phyloP scores from a whole-genome alignment of 2,329 filamentous ascomycete species.

The Trichoderma sp. region DNA sequence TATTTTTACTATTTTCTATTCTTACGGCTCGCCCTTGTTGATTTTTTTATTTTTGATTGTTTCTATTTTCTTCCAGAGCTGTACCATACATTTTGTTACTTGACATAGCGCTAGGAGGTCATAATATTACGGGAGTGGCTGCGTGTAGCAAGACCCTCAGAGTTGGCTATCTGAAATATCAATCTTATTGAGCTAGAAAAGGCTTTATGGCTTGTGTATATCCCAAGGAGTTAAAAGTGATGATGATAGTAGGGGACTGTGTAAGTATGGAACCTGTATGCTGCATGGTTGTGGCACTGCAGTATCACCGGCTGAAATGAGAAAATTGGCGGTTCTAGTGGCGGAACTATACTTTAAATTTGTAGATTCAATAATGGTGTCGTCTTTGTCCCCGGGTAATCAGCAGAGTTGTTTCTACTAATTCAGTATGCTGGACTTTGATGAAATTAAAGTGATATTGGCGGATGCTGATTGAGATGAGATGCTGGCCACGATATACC shows the following conservation, averaged over 20 bases:
- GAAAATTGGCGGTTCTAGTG: neutral
- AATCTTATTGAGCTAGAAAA: neutral
- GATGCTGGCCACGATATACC: neutral
- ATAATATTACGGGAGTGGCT: neutral
- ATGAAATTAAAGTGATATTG: neutral
- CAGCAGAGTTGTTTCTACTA: neutral
- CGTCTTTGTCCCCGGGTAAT: neutral
- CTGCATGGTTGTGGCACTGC: neutral
- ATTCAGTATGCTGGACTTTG: neutral
- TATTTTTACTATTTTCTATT: neutral
- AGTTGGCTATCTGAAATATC: neutral
- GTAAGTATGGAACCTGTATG: neutral
- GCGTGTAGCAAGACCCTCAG: no score
- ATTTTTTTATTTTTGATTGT: neutral
- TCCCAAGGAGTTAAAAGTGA: neutral
- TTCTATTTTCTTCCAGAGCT: neutral
- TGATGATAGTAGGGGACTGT: neutral
- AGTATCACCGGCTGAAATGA: neutral
- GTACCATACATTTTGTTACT: constrained; percentile 8
- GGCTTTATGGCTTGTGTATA: neutral
- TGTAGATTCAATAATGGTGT: neutral
- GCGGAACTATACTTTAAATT: neutral
- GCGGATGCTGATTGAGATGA: neutral
- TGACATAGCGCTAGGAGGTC: constrained; percentile 11
- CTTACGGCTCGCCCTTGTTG: neutral